phyloP scores from a whole-genome alignment of 2,329 filamentous ascomycete genomes.

The Coleophoma cylindrospora region DNA sequence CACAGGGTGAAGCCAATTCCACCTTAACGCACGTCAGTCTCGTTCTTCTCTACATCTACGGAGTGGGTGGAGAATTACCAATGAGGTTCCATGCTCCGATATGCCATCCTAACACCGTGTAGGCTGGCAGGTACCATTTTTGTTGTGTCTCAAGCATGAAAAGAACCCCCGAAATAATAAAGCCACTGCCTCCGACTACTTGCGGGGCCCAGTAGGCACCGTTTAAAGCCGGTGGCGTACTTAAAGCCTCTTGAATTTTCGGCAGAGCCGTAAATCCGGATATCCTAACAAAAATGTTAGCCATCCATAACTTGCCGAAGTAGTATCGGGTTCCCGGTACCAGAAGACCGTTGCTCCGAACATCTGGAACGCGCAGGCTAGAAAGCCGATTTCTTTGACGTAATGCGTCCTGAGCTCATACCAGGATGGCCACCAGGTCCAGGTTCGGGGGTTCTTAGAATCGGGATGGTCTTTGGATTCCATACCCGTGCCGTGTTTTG shows the following conservation, averaged over 20 bases:
- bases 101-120: constrained; percentile 57
- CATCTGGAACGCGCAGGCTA: constrained; percentile 52
- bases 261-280: constrained; percentile 56
- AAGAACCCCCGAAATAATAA: constrained; percentile 51
- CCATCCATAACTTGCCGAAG: too few species aligned
- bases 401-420: constrained; percentile 55
- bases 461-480: constrained; percentile 8
- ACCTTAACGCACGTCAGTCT: not conserved
- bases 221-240: constrained; percentile 35
- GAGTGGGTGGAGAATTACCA: constrained; percentile 33
- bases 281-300: constrained; percentile 29
- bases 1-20: constrained; percentile 56
- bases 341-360: constrained; percentile 59
- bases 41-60: too few species aligned
- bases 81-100: constrained; percentile 62
- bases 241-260: constrained; percentile 46
- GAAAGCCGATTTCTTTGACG: constrained; percentile 55
- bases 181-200: constrained; percentile 56
- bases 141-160: constrained; percentile 65
- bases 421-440: constrained; percentile 56
- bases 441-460: constrained; percentile 27
- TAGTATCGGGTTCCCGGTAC: not conserved
- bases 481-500: constrained; percentile 9
- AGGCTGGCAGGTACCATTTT: constrained; percentile 56
- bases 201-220: constrained; percentile 59